Evolutionary conservation across 306 rosid genomes (phyloP).

Genomic region (Astragalus glycyphyllos): DNA sequence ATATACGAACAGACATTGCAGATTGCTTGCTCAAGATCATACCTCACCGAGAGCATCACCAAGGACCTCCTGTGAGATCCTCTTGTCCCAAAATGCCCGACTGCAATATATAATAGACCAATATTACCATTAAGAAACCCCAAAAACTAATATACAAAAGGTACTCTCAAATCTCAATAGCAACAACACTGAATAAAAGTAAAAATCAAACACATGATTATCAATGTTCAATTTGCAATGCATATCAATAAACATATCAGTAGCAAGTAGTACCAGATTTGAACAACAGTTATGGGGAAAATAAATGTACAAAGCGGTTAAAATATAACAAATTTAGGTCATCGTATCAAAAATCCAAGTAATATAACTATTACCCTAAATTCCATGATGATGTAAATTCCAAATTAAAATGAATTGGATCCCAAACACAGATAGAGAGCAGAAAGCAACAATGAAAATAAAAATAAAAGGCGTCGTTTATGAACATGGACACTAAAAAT

Average conservation of each 20-base stretch:
- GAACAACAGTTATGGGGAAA: not conserved
- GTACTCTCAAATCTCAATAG: not conserved
- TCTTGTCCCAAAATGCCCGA: constrained; percentile 52
- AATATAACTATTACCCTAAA: not conserved
- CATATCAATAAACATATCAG: not conserved
- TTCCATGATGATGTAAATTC: not conserved
- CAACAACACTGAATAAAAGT: not conserved
- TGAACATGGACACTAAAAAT: not conserved
- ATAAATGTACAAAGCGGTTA: not conserved
- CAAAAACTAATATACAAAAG: not conserved
- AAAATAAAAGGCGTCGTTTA: not conserved
- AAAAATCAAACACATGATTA: not conserved
- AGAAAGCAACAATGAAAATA: not conserved
- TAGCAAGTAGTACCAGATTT: not conserved
- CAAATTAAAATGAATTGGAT: not conserved
- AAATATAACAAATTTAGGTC: not conserved
- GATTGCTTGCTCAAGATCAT: not conserved
- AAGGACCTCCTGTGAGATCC: constrained; percentile 51
- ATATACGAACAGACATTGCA: not conserved
- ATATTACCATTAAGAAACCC: not conserved
- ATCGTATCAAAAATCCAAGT: too few species aligned
- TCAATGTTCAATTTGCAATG: not conserved
- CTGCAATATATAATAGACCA: not conserved
- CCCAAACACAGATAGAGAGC: not conserved
- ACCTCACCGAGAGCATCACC: constrained; percentile 53